A percentile compares a stretch with the other conserved stretches of the same genome.
These are phyloP conservation scores for Metschnikowia santaceciliae DNA, from an alignment of 805 yeast genomes.

Conservation along the genomic window DNA sequence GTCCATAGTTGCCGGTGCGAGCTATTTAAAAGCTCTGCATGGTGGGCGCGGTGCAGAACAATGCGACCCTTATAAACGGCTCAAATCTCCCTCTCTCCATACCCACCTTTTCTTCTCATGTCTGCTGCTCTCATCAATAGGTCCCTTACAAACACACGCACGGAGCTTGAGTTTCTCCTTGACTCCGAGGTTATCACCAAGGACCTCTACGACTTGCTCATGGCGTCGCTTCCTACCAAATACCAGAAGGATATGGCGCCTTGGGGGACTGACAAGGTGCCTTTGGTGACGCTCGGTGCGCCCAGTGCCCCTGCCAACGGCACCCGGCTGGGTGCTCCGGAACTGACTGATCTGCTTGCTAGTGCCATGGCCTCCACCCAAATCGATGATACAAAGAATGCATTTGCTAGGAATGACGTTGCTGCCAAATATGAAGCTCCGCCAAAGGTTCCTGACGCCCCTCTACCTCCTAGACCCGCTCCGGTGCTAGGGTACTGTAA, in stretches of 20 bases:
- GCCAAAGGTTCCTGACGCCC: slow-evolving; percentile 1
- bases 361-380: slow-evolving; percentile 6
- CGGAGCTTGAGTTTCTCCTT: slow-evolving; percentile 74
- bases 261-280: slow-evolving; percentile 37
- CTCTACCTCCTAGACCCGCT: slow-evolving; percentile 15
- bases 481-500: slow-evolving; percentile 41
- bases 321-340: no score
- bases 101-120: slow-evolving; percentile 19
- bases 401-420: no score
- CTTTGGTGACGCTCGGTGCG: neutral
- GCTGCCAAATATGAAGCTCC: slow-evolving; percentile 6
- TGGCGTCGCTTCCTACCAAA: slow-evolving; percentile 51
- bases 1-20: neutral
- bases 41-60: neutral
- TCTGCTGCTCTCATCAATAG: slow-evolving; percentile 66
- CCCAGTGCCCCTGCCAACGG: neutral
- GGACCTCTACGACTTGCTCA: slow-evolving; percentile 49
- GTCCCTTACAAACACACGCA: slow-evolving; percentile 67
- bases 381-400: neutral
- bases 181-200: slow-evolving; percentile 72
- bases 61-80: neutral
- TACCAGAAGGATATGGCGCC: slow-evolving; percentile 51
- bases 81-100: neutral
- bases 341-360: neutral
- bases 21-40: neutral